Percentiles rank a stretch among this genome's conserved stretches.
Conservation (phyloP, 2,329 filamentous ascomycete species). For the Pyrenophora graminea region DNA sequence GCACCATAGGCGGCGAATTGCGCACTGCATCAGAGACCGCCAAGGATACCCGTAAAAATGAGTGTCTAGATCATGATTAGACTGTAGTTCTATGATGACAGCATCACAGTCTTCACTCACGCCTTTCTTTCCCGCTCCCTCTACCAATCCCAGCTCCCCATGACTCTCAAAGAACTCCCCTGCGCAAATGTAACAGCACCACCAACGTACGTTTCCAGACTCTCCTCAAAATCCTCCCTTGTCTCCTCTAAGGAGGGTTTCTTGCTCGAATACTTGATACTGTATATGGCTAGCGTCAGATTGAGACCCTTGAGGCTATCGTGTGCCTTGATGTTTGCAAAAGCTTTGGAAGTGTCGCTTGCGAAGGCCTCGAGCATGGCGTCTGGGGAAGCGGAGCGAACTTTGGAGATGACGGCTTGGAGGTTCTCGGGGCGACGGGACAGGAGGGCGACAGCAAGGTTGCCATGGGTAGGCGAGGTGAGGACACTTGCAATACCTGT, state of each 20-base stretch:
- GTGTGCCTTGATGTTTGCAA: conserved; percentile 58
- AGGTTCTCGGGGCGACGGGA: conserved; percentile 52
- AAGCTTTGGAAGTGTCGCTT: conserved; percentile 57
- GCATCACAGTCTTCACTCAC: conserved; percentile 17
- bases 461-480: conserved; percentile 56
- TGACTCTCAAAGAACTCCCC: conserved; percentile 57
- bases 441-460: too few species aligned
- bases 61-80: conserved; percentile 3
- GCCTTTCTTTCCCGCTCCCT: conserved; percentile 58
- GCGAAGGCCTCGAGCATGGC: conserved; percentile 58
- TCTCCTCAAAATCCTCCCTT: conserved; percentile 50
- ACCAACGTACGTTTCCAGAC: conserved; percentile 58
- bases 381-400: conserved; percentile 49
- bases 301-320: conserved; percentile 56
- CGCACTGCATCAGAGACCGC: conserved; percentile 58
- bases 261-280: conserved; percentile 60
- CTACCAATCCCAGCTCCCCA: conserved; percentile 52
- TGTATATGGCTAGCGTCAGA: conserved; percentile 59
- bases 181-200: conserved; percentile 62
- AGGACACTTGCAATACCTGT: conserved; percentile 62
- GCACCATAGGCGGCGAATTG: conserved; percentile 62
- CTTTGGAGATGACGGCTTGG: conserved; percentile 48
- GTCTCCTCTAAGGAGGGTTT: conserved; percentile 62
- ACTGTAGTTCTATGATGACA: neutral
- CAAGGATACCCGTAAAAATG: conserved; percentile 53